phyloP scores from a whole-genome alignment of 371 early-diverging fungal species.

The Nematocida sp. region DNA sequence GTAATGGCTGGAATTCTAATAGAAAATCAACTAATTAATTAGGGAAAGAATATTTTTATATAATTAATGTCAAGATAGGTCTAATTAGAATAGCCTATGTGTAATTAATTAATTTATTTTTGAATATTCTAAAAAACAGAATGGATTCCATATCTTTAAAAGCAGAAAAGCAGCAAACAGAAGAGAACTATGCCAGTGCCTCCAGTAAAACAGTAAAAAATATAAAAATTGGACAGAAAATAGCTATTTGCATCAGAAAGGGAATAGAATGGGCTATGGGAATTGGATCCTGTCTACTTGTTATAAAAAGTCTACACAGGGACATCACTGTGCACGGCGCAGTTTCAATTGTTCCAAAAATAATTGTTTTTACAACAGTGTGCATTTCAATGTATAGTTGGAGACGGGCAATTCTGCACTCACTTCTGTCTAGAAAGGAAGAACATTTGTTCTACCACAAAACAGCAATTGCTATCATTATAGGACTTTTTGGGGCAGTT shows the following conservation, averaged over 20 bases:
- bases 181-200: background rate
- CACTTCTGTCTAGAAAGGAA: conserved; percentile 6
- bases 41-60: too few relatives aligned
- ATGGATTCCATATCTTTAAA: background rate
- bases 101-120: too few relatives aligned
- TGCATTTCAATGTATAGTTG: conserved; percentile 11
- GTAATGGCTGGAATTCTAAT: too few relatives aligned
- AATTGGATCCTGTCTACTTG: background rate
- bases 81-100: too few relatives aligned
- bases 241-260: background rate
- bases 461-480: conserved; percentile 3
- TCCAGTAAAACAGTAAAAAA: background rate
- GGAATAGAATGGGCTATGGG: conserved; percentile 13
- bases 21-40: too few relatives aligned
- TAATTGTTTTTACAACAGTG: background rate
- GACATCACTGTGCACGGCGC: background rate
- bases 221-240: background rate
- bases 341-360: background rate
- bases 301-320: conserved; percentile 3
- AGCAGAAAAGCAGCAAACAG: background rate
- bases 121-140: too few relatives aligned
- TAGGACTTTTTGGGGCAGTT: conserved; percentile 6
- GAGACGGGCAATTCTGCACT: conserved; percentile 13
- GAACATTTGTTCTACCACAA: conserved; percentile 19
- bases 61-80: too few relatives aligned